These are phyloP conservation scores for Ascoidea asiatica DNA, from an alignment of 805 yeast genomes.

Conservation along the genomic window DNA sequence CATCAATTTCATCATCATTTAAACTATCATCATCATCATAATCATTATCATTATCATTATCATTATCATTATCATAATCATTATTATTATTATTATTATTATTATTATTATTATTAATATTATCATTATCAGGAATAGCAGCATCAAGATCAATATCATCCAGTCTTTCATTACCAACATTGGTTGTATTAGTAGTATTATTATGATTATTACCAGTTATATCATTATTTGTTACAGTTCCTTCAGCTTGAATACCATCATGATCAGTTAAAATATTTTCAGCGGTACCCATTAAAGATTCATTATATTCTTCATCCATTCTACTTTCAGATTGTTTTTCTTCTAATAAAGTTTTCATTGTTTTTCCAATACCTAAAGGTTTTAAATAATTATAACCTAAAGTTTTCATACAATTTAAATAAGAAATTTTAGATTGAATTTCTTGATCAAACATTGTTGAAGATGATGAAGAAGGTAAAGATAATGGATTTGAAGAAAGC, in stretches of 20 bases:
- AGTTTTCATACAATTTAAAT: conserved; percentile 19
- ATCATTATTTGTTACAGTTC: neutral
- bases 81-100: neutral
- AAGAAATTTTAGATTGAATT: conserved; percentile 8
- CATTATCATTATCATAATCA: conserved; percentile 6
- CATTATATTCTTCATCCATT: conserved; percentile 15
- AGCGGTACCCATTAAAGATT: conserved; percentile 6
- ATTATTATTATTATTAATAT: neutral
- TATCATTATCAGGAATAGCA: conserved; percentile 12
- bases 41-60: conserved; percentile 6
- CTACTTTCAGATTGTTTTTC: conserved; percentile 16
- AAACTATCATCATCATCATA: neutral
- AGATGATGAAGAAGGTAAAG: neutral
- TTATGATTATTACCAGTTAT: neutral
- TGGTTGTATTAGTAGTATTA: conserved; percentile 2
- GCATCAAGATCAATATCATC: conserved; percentile 16
- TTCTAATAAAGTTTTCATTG: conserved; percentile 27
- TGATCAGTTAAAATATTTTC: conserved; percentile 12
- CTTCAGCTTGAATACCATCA: conserved; percentile 8
- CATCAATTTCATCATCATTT: neutral
- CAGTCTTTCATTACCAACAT: conserved; percentile 6
- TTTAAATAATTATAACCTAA: conserved; percentile 34
- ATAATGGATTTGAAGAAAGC: conserved; percentile 3
- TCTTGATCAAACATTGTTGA: conserved; percentile 2
- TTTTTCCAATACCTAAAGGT: conserved; percentile 49